A percentile compares a stretch with the other conserved stretches of the same genome.
Evolutionary conservation across 768 basidiomycete species (phyloP).

Genomic region (Collybia sp.): DNA sequence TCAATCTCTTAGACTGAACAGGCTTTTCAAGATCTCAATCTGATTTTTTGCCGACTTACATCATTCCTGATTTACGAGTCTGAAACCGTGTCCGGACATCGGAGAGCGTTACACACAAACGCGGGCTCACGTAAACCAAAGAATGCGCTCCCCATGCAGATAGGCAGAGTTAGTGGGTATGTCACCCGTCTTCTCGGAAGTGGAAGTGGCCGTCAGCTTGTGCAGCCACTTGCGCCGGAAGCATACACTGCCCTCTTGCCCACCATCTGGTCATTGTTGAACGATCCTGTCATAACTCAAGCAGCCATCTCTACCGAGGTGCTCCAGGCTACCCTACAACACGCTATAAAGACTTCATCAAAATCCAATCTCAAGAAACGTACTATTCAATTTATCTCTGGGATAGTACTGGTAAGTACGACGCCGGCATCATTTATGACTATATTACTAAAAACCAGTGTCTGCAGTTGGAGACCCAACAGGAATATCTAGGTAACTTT

Average conservation of each 20-base stretch:
- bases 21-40: conserved; percentile 63
- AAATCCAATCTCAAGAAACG: conserved; percentile 59
- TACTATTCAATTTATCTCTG: conserved; percentile 72
- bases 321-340: conserved; percentile 56
- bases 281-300: conserved; percentile 26
- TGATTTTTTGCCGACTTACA: conserved; percentile 74
- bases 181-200: conserved; percentile 55
- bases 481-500: conserved; percentile 47
- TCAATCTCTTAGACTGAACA: conserved; percentile 50
- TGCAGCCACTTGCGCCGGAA: conserved; percentile 44
- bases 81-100: conserved; percentile 1
- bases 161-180: conserved; percentile 53
- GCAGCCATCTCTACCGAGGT: conserved; percentile 27
- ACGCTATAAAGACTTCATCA: conserved; percentile 55
- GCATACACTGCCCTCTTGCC: conserved; percentile 70
- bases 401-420: conserved; percentile 59
- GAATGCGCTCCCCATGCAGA: conserved; percentile 30
- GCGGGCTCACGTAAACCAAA: conserved; percentile 2
- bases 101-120: neutral
- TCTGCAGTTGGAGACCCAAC: conserved; percentile 55
- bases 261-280: conserved; percentile 73
- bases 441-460: conserved; percentile 3
- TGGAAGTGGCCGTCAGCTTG: conserved; percentile 40
- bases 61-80: conserved; percentile 46
- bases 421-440: conserved; percentile 2